These are phyloP conservation scores for Zarea fungicola DNA, from an alignment of 2,329 filamentous ascomycete species.

Conservation along the genomic window DNA sequence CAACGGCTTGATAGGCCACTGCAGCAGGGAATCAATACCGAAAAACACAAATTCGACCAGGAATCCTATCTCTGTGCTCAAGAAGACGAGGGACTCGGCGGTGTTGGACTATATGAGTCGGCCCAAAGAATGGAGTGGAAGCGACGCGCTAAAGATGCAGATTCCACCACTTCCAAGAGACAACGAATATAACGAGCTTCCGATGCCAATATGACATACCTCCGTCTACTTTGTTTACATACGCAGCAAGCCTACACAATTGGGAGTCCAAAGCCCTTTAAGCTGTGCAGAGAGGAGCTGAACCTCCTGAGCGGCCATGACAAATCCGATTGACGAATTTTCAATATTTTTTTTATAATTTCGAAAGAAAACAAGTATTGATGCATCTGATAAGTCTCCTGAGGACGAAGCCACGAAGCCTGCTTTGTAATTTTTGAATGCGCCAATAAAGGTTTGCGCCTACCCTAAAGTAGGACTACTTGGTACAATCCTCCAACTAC, in stretches of 20 bases:
- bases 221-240: background rate
- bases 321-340: background rate
- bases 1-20: slow-evolving; percentile 39
- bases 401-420: no score
- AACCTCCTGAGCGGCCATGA: background rate
- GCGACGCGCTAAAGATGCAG: slow-evolving; percentile 4
- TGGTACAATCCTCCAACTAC: no score
- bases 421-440: no score
- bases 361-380: slow-evolving; percentile 2
- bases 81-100: slow-evolving; percentile 38
- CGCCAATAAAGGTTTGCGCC: no score
- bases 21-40: slow-evolving; percentile 34
- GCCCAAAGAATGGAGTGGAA: slow-evolving; percentile 8
- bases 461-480: no score
- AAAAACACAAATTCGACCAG: slow-evolving; percentile 43
- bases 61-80: slow-evolving; percentile 41
- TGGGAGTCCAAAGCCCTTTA: slow-evolving; percentile 2
- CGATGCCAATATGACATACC: background rate
- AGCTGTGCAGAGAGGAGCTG: background rate
- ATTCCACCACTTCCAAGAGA: slow-evolving; percentile 1
- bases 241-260: background rate
- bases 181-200: slow-evolving; percentile 12
- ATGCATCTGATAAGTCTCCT: background rate
- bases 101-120: slow-evolving; percentile 29
- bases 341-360: slow-evolving; percentile 4